These are phyloP conservation scores for Harrya chromipes DNA, from an alignment of 768 basidiomycete genomes.

Conservation along the genomic window DNA sequence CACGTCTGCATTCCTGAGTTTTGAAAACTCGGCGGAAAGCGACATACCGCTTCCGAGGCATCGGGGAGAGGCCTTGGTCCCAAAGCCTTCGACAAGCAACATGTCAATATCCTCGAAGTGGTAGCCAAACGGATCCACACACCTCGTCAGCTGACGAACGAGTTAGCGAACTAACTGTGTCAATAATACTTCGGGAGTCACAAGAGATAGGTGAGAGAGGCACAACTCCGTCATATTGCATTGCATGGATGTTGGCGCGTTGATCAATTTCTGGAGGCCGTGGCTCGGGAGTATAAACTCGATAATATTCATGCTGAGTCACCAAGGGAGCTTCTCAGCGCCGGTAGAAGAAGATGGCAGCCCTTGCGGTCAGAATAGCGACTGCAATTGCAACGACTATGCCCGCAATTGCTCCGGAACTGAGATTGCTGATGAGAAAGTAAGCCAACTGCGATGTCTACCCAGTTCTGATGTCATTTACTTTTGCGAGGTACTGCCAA, in stretches of 20 bases:
- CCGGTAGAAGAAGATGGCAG: conserved; percentile 19
- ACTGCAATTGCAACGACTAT: conserved; percentile 13
- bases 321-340: conserved; percentile 17
- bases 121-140: neutral
- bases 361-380: conserved; percentile 12
- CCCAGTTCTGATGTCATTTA: conserved; percentile 4
- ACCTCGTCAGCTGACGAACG: conserved; percentile 19
- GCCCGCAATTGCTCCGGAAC: conserved; percentile 27
- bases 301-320: neutral
- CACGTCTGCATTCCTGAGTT: neutral
- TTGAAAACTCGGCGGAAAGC: conserved; percentile 14
- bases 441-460: neutral
- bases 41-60: conserved; percentile 17
- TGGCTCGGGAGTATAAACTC: too few relatives aligned
- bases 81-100: neutral
- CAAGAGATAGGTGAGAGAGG: neutral
- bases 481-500: conserved; percentile 2
- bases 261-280: too few relatives aligned
- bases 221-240: neutral
- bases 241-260: neutral
- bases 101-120: neutral
- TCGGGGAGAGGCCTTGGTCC: conserved; percentile 24
- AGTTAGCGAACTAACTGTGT: neutral
- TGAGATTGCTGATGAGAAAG: conserved; percentile 10
- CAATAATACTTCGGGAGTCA: conserved; percentile 8